Evolutionary conservation across 2,329 filamentous ascomycete genomes (phyloP), one percentile per base, ranked within the genome.

Genomic region (Tympanopsis confertula): DNA sequence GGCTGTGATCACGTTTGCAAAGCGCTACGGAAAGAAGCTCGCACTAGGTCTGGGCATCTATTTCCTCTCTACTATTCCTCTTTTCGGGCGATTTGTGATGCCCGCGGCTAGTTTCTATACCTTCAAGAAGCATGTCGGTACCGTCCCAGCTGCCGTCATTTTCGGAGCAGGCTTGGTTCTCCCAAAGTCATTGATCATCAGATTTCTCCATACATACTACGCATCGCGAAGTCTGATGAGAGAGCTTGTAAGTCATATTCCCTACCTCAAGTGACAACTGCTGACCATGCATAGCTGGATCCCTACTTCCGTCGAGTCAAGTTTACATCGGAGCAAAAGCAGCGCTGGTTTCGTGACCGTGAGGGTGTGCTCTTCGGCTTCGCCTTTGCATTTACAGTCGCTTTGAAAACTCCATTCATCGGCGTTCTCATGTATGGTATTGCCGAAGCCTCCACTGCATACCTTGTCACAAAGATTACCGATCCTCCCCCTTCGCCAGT

Each of bases 381-480:
- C 51, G 88, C 85, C 0, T 69, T 94, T 14, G 88, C 86, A 0
- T 96, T 96, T 56, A 94, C 93, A 48, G 63, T 83, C 33, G 74
- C 95, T 39, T 66, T 94, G 40, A 82, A 82, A 48, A 81, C 91
- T 3, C 91, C 89, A 0, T 68, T 95, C 13, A 65, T 96, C 1
- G 91, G 91, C 3, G 88, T 96, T 2, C 66, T 96, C 42, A 82
- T 96, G 45, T 96, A 96, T 52, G 91, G 91, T n/a, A 81, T 96
- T 47, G 91, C 91, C 0, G 88, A 96, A 58, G 91, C 91, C 5
- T 94, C 86, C 12, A 93, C 91, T 1, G 91, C 91, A 4, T 96
- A 94, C 55, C 69, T 96, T 10, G 78, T 98, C 50, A 96, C 89
- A 24, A 96, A 96, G 58, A 82, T 96, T 48, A 94, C 89, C 0